Evolutionary conservation across 805 yeast species (phyloP).

Genomic region (Barnettozyma sp.): DNA sequence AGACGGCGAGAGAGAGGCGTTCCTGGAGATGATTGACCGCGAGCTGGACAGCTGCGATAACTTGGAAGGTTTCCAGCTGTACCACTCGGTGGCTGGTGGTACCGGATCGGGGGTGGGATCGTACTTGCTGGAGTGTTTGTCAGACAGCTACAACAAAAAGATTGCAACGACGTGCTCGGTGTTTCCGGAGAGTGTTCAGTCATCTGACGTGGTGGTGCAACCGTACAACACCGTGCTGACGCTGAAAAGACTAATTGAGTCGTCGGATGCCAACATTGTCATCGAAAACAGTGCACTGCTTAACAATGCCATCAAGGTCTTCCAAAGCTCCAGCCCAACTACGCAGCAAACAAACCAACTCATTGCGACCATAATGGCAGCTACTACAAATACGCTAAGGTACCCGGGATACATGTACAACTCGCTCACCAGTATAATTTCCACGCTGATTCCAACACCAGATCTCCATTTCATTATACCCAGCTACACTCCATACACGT

Average conservation of each 20-base stretch:
- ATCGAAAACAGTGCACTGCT: conserved; percentile 85
- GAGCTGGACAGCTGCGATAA: conserved; percentile 89
- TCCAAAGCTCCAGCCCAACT: conserved; percentile 53
- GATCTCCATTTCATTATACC: conserved; percentile 70
- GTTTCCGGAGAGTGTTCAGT: conserved; percentile 71
- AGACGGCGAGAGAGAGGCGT: conserved; percentile 55
- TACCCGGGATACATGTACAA: conserved; percentile 91
- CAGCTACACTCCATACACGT: conserved; percentile 69
- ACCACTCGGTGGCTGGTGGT: conserved; percentile 97
- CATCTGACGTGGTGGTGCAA: conserved; percentile 95
- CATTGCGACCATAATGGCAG: conserved; percentile 77
- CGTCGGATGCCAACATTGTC: conserved; percentile 82
- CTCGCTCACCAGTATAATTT: conserved; percentile 71
- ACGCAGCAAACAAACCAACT: conserved; percentile 70
- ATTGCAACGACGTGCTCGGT: conserved; percentile 79
- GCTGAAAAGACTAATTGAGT: conserved; percentile 70
- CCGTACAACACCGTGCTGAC: conserved; percentile 90
- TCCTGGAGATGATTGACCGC: conserved; percentile 77
- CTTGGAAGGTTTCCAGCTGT: conserved; percentile 80
- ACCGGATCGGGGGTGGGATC: conserved; percentile 97
- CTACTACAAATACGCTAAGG: conserved; percentile 79
- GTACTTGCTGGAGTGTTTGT: conserved; percentile 63
- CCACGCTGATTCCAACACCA: conserved; percentile 82
- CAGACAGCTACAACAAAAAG: conserved; percentile 79
- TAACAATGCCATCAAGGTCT: conserved; percentile 57